phyloP scores from a whole-genome alignment of 495 filamentous ascomycete species.

The Glonium stellatum region DNA sequence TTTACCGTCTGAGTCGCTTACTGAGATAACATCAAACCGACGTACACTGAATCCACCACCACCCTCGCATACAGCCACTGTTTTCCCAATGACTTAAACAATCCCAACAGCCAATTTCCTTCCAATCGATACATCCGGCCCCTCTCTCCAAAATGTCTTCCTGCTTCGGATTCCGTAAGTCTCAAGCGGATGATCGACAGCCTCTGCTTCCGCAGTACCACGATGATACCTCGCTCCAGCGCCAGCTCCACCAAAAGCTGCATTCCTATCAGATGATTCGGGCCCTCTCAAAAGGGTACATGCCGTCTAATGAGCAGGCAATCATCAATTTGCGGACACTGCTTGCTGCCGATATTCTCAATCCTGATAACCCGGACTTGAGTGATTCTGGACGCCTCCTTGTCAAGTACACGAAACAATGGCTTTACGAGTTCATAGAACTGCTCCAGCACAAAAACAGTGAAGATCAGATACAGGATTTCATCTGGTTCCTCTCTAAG shows the following conservation, averaged over 20 bases:
- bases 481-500: slow-evolving; percentile 77
- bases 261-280: slow-evolving; percentile 88
- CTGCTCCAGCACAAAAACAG: slow-evolving; percentile 73
- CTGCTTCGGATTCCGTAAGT: slow-evolving; percentile 46
- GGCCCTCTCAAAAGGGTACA: slow-evolving; percentile 76
- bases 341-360: slow-evolving; percentile 68
- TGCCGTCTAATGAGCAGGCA: slow-evolving; percentile 83
- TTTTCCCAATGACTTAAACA: too few relatives aligned
- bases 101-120: too few relatives aligned
- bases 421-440: slow-evolving; percentile 67
- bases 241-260: slow-evolving; percentile 72
- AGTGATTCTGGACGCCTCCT: slow-evolving; percentile 70
- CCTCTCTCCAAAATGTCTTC: slow-evolving; percentile 45
- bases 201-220: slow-evolving; percentile 79
- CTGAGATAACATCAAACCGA: too few relatives aligned
- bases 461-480: slow-evolving; percentile 81
- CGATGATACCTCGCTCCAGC: slow-evolving; percentile 73
- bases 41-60: too few relatives aligned
- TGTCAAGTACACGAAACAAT: slow-evolving; percentile 62
- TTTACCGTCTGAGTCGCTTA: too few relatives aligned
- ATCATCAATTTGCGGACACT: slow-evolving; percentile 77
- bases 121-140: background rate
- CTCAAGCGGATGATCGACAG: slow-evolving; percentile 48
- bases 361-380: slow-evolving; percentile 65
- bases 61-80: too few relatives aligned